These are phyloP conservation scores for Ganoderma meredithae DNA, from an alignment of 1,284 basidiomycete species.

Conservation along the genomic window DNA sequence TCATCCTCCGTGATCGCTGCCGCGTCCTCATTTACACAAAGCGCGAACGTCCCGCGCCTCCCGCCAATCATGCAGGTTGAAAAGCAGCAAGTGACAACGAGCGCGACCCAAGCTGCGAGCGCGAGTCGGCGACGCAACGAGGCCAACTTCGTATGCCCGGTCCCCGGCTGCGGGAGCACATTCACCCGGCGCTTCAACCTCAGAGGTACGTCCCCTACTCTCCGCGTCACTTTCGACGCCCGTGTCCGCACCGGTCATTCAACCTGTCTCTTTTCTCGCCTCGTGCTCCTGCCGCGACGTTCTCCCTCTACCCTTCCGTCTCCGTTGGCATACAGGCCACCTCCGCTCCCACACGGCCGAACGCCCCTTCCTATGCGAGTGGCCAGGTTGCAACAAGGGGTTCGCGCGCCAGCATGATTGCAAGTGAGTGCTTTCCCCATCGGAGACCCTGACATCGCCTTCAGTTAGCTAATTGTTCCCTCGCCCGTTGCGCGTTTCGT, in stretches of 20 bases:
- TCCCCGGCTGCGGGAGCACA: slow-evolving; percentile 94
- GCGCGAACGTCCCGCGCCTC: slow-evolving; percentile 64
- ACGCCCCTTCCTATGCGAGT: slow-evolving; percentile 91
- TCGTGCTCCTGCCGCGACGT: not conserved
- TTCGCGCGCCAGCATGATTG: slow-evolving; percentile 97
- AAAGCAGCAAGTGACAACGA: slow-evolving; percentile 93
- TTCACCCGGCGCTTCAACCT: slow-evolving; percentile 91
- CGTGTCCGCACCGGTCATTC: slow-evolving; percentile 19
- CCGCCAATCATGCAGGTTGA: slow-evolving; percentile 88
- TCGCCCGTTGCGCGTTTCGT: slow-evolving; percentile 12
- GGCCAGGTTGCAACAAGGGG: slow-evolving; percentile 92
- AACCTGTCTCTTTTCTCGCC: slow-evolving; percentile 16
- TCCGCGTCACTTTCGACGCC: slow-evolving; percentile 13
- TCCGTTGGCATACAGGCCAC: slow-evolving; percentile 68
- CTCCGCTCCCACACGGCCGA: slow-evolving; percentile 97
- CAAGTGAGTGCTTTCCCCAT: slow-evolving; percentile 68
- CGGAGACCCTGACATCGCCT: slow-evolving; percentile 20
- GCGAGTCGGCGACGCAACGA: slow-evolving; percentile 89
- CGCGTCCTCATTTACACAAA: slow-evolving; percentile 33
- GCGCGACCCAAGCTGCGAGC: slow-evolving; percentile 93
- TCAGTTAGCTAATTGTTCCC: slow-evolving; percentile 23
- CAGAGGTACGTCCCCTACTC: slow-evolving; percentile 59
- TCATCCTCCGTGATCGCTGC: slow-evolving; percentile 28
- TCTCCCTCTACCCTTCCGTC: slow-evolving; percentile 12
- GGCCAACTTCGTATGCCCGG: slow-evolving; percentile 91